These are phyloP conservation scores for Grigorovia humatica DNA, from an alignment of 805 yeast genomes.

Conservation along the genomic window DNA sequence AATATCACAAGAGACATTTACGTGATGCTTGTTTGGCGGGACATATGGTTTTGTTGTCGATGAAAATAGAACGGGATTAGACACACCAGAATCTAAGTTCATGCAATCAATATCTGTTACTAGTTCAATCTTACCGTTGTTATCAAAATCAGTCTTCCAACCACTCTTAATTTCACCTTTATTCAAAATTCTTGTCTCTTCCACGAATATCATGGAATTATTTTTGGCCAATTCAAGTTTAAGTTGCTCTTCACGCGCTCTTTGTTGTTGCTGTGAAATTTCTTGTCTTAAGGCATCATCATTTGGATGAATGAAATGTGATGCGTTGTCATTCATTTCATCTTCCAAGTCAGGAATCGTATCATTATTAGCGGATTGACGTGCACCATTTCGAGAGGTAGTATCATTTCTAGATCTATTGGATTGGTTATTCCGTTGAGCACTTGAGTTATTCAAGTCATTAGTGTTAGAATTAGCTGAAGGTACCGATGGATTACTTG, in stretches of 20 bases:
- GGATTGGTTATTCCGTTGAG: neutral
- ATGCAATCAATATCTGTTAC: slow-evolving; percentile 60
- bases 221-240: slow-evolving; percentile 27
- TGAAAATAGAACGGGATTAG: slow-evolving; percentile 35
- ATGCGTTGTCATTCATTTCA: slow-evolving; percentile 19
- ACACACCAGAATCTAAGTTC: slow-evolving; percentile 44
- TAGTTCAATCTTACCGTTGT: slow-evolving; percentile 68
- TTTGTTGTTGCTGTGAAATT: slow-evolving; percentile 24
- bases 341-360: slow-evolving; percentile 29
- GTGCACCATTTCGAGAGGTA: neutral
- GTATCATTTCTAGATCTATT: neutral
- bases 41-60: slow-evolving; percentile 30
- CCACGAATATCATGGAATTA: slow-evolving; percentile 44
- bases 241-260: slow-evolving; percentile 23
- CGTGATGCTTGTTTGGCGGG: slow-evolving; percentile 21
- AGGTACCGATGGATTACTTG: neutral
- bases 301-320: slow-evolving; percentile 27
- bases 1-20: slow-evolving; percentile 65
- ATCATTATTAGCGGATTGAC: slow-evolving; percentile 9
- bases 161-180: slow-evolving; percentile 81
- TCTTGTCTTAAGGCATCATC: slow-evolving; percentile 30
- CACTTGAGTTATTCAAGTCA: slow-evolving; percentile 5
- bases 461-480: neutral
- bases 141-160: slow-evolving; percentile 88
- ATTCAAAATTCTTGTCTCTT: slow-evolving; percentile 63